These are phyloP conservation scores for Aureobasidium sp. DNA, from an alignment of 2,329 filamentous ascomycete species.

Conservation along the genomic window DNA sequence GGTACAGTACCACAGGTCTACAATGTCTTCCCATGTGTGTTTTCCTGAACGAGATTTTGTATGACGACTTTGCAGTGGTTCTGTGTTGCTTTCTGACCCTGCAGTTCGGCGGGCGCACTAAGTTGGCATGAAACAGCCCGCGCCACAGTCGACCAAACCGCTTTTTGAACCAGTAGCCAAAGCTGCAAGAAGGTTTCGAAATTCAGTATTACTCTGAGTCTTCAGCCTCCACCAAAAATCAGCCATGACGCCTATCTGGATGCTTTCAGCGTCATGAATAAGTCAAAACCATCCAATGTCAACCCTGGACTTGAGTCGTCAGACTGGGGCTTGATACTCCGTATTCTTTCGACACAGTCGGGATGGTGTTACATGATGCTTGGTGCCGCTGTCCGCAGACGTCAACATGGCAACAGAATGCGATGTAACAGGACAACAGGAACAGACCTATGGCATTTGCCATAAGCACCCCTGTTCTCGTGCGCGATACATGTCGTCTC, in stretches of 20 bases:
- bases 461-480: too few species aligned
- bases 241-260: neutral
- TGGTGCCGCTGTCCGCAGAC: neutral
- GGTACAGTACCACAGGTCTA: neutral
- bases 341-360: neutral
- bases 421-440: neutral
- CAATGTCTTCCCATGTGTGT: neutral
- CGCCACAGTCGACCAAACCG: constrained; percentile 6
- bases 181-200: neutral
- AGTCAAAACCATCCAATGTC: neutral
- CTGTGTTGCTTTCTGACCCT: constrained; percentile 6
- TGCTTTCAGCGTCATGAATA: neutral
- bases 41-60: neutral
- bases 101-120: constrained; percentile 10
- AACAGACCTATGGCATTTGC: neutral
- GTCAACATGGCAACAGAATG: neutral
- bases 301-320: too few species aligned
- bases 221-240: neutral
- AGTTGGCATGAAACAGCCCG: constrained; percentile 10
- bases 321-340: neutral
- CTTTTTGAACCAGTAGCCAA: neutral
- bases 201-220: neutral
- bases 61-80: neutral
- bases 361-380: neutral
- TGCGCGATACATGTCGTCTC: too few species aligned